Percentiles rank a stretch among this genome's conserved stretches.
Conservation (phyloP, 2,329 filamentous ascomycete genomes). For the Xylaria sp. region DNA sequence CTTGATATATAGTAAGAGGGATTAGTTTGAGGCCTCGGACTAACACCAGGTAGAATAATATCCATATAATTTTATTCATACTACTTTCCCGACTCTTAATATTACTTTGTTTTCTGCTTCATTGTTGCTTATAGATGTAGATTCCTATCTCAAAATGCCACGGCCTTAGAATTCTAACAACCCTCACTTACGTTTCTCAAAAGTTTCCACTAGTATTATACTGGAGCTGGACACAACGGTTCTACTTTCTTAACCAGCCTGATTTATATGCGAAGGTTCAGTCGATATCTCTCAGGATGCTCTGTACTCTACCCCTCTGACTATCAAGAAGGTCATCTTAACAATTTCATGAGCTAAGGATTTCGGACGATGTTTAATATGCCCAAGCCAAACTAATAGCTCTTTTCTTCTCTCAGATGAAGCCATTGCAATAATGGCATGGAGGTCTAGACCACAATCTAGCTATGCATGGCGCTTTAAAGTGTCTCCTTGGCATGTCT, state of each 20-base stretch:
- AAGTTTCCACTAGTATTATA: no score
- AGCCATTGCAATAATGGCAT: not conserved
- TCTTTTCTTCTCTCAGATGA: not conserved
- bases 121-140: not conserved
- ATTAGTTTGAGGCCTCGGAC: no score
- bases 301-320: not conserved
- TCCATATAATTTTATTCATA: not conserved
- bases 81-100: not conserved
- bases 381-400: not conserved
- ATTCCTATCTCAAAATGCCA: no score
- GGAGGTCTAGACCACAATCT: not conserved
- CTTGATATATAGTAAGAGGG: no score
- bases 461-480: conserved; percentile 1
- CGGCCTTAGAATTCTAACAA: no score
- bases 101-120: not conserved
- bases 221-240: not conserved
- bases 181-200: not conserved
- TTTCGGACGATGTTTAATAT: not conserved
- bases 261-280: not conserved
- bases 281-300: not conserved
- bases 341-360: no score
- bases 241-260: not conserved
- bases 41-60: no score
- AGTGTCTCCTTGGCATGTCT: not conserved
- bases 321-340: not conserved